Evolutionary conservation across 257 asterid genomes (phyloP).

Genomic region (Echites panduratus): DNA sequence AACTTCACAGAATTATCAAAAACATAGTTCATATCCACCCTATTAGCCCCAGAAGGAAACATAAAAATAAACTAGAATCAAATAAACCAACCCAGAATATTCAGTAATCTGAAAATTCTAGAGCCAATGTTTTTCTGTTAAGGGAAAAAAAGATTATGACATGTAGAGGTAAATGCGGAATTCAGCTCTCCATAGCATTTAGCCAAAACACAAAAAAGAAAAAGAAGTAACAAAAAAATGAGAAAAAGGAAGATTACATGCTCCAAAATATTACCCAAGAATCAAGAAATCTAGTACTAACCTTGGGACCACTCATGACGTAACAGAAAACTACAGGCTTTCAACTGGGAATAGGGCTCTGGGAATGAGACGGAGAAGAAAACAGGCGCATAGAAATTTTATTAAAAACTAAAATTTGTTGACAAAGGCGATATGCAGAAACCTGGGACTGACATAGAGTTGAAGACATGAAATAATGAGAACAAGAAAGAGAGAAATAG

Average conservation of each 20-base stretch:
- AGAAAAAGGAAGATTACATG: background rate
- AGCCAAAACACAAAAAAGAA: background rate
- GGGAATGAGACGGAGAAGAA: conserved; percentile 31
- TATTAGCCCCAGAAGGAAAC: background rate
- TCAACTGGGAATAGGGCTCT: conserved; percentile 22
- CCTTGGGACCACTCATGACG: conserved; percentile 63
- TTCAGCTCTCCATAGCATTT: background rate
- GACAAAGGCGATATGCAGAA: conserved; percentile 25
- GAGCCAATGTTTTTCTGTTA: background rate
- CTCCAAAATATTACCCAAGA: background rate
- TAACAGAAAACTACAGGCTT: conserved; percentile 21
- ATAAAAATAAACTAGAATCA: background rate
- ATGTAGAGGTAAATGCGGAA: background rate
- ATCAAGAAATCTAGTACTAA: conserved; percentile 15
- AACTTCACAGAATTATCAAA: background rate
- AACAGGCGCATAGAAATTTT: conserved; percentile 23
- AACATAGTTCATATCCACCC: background rate
- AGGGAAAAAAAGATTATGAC: background rate
- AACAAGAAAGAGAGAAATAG: conserved; percentile 27
- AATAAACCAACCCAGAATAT: background rate
- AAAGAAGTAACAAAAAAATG: too few relatives aligned
- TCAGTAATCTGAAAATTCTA: background rate
- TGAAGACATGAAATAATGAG: conserved; percentile 54
- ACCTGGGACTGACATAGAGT: conserved; percentile 20
- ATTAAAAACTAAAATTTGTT: conserved; percentile 29